phyloP scores from a whole-genome alignment of 495 filamentous ascomycete species.

The Talaromyces adpressus region DNA sequence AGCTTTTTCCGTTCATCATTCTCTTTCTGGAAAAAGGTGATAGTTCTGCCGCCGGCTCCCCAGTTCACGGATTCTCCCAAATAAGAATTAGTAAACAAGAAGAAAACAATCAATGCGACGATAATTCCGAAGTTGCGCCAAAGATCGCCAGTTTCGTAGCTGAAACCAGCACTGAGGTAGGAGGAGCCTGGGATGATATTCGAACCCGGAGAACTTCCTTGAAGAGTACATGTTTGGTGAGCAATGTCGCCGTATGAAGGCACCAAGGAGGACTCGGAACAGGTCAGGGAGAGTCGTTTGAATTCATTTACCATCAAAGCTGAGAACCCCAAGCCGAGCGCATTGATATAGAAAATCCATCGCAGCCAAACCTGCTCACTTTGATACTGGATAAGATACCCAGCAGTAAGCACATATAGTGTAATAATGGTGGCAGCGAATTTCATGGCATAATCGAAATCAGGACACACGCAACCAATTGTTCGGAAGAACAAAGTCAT shows the following conservation, averaged over 20 bases:
- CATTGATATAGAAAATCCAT: constrained; percentile 52
- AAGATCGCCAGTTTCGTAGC: constrained; percentile 50
- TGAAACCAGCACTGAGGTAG: constrained; percentile 47
- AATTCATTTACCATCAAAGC: constrained; percentile 56
- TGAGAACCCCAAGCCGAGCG: constrained; percentile 44
- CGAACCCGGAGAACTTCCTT: constrained; percentile 45
- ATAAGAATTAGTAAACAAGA: constrained; percentile 25
- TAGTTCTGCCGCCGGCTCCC: constrained; percentile 68
- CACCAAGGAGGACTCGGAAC: constrained; percentile 25
- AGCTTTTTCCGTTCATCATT: constrained; percentile 62
- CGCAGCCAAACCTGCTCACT: constrained; percentile 49
- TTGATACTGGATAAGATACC: constrained; percentile 41
- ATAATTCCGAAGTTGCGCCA: constrained; percentile 68
- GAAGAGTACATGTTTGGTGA: constrained; percentile 41
- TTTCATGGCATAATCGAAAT: constrained; percentile 45
- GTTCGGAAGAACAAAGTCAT: constrained; percentile 54
- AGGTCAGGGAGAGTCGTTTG: constrained; percentile 46
- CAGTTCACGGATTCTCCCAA: constrained; percentile 59
- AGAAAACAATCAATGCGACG: constrained; percentile 57
- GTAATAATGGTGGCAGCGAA: constrained; percentile 43
- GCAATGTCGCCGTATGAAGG: background rate
- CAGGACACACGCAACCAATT: constrained; percentile 41
- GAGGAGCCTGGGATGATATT: constrained; percentile 39
- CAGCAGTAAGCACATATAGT: constrained; percentile 42
- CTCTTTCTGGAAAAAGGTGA: constrained; percentile 67